A percentile compares a stretch with the other conserved stretches of the same genome.
These are phyloP conservation scores for Ormosia emarginata DNA, from an alignment of 306 rosid genomes.

Conservation along the genomic window DNA sequence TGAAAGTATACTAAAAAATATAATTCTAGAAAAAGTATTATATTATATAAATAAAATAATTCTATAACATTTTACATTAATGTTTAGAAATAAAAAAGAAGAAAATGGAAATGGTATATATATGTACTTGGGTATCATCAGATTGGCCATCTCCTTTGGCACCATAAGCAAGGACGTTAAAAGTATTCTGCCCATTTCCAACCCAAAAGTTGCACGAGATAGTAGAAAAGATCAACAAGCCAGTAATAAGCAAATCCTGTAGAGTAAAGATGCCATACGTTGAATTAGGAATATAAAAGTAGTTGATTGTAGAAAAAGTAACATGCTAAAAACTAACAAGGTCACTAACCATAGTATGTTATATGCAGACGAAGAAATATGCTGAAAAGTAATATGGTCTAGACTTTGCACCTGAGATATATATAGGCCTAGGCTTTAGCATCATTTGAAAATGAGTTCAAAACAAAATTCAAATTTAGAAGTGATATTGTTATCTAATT, in stretches of 20 bases:
- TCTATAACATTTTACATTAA: no score
- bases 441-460: not conserved
- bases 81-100: not conserved
- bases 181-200: not conserved
- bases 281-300: not conserved
- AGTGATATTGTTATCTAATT: not conserved
- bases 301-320: not conserved
- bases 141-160: constrained; percentile 35
- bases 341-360: not conserved
- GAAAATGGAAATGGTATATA: not conserved
- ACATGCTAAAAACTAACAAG: not conserved
- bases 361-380: not conserved
- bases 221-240: not conserved
- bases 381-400: not conserved
- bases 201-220: not conserved
- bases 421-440: not conserved
- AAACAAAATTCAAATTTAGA: not conserved
- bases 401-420: not conserved
- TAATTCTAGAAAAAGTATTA: not conserved
- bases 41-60: no score
- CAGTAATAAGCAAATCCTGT: not conserved
- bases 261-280: not conserved
- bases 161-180: constrained; percentile 32
- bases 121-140: constrained; percentile 28
- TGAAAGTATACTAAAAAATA: not conserved